Percentiles rank a stretch among this genome's conserved stretches.
These are phyloP conservation scores for Colletotrichum neosansevieriae DNA, from an alignment of 2,329 filamentous ascomycete species.

Conservation along the genomic window DNA sequence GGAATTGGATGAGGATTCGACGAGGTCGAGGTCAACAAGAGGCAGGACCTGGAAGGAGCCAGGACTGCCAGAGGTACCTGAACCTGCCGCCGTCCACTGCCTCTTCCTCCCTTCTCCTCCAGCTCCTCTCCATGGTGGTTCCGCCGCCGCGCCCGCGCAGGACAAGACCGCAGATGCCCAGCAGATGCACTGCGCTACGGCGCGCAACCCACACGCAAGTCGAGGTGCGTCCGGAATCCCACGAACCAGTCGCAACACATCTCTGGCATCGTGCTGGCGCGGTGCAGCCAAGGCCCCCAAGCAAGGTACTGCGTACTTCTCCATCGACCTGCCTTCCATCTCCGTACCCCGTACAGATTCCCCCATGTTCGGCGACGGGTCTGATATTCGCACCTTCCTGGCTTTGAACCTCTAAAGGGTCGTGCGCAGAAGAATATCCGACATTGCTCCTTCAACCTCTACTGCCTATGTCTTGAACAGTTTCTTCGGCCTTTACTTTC, in stretches of 20 bases:
- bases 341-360: neutral
- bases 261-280: conserved; percentile 30
- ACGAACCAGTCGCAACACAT: conserved; percentile 39
- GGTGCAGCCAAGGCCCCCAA: conserved; percentile 15
- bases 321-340: conserved; percentile 19
- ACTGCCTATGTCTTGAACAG: neutral
- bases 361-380: no score
- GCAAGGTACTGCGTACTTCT: conserved; percentile 22
- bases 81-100: neutral
- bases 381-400: neutral
- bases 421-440: conserved; percentile 5
- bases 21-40: no score
- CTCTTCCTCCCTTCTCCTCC: neutral
- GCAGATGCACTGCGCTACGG: conserved; percentile 16
- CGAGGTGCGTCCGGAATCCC: conserved; percentile 36
- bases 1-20: no score
- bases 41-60: no score
- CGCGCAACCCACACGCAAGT: conserved; percentile 26
- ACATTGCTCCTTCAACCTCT: neutral
- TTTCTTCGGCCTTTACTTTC: neutral
- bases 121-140: conserved; percentile 11
- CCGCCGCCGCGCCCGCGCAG: conserved; percentile 18
- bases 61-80: neutral
- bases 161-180: neutral
- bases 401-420: neutral